Percentiles rank a stretch among this genome's conserved stretches.
Evolutionary conservation across 495 filamentous ascomycete genomes (phyloP).

Genomic region (Aspergillus avenaceus): DNA sequence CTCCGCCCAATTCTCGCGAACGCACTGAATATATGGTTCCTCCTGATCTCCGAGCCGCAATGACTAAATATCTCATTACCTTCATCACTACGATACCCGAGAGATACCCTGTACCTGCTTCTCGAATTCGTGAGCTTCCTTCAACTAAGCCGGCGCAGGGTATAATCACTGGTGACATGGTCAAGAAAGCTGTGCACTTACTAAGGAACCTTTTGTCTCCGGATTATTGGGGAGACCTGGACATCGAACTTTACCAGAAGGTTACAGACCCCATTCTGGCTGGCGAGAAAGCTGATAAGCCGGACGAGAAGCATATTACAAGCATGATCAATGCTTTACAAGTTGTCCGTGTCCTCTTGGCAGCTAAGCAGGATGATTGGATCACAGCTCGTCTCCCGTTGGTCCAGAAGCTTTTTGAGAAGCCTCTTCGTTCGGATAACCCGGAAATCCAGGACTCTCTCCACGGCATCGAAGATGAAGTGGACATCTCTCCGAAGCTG

Average conservation of each 20-base stretch:
- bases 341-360: slow-evolving; percentile 80
- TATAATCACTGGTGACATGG: slow-evolving; percentile 65
- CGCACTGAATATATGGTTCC: slow-evolving; percentile 67
- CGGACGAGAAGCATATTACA: slow-evolving; percentile 69
- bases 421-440: slow-evolving; percentile 79
- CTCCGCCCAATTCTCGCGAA: slow-evolving; percentile 48
- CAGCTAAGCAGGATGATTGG: slow-evolving; percentile 86
- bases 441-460: slow-evolving; percentile 90
- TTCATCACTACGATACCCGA: slow-evolving; percentile 90
- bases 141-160: slow-evolving; percentile 41
- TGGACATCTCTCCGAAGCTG: slow-evolving; percentile 51
- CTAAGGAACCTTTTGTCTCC: slow-evolving; percentile 84
- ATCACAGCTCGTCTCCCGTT: slow-evolving; percentile 66
- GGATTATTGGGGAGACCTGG: slow-evolving; percentile 86
- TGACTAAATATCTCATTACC: slow-evolving; percentile 89
- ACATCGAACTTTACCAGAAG: slow-evolving; percentile 85
- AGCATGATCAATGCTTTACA: slow-evolving; percentile 89
- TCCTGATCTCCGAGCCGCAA: slow-evolving; percentile 59
- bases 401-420: slow-evolving; percentile 87
- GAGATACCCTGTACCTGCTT: slow-evolving; percentile 69
- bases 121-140: slow-evolving; percentile 55
- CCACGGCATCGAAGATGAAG: slow-evolving; percentile 63
- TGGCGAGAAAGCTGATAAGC: slow-evolving; percentile 60
- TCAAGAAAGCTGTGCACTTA: slow-evolving; percentile 76
- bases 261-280: slow-evolving; percentile 79